phyloP scores from a whole-genome alignment of 2,329 filamentous ascomycete species.

The Neurospora crassa region DNA sequence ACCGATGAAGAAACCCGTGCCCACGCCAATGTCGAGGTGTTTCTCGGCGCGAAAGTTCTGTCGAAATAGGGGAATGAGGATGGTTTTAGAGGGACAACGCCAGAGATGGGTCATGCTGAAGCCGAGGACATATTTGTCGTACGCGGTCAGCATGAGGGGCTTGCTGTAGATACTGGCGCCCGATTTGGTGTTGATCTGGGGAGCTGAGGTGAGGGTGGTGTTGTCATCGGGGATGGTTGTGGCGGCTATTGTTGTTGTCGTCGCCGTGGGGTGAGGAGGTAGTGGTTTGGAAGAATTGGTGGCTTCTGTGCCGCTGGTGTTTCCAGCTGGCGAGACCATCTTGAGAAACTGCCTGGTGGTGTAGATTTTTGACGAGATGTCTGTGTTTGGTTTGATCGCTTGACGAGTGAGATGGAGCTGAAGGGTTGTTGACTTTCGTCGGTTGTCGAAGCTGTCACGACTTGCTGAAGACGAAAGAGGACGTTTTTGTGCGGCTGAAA shows the following conservation, averaged over 20 bases:
- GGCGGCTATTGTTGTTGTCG: not conserved
- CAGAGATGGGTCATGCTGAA: constrained; percentile 28
- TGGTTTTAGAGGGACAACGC: constrained; percentile 22
- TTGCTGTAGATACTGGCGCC: not conserved
- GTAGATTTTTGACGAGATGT: not conserved
- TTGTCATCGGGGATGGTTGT: not conserved
- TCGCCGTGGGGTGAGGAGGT: not conserved
- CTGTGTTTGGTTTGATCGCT: not conserved
- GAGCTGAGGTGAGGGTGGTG: too few species aligned
- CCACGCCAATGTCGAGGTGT: constrained; percentile 32
- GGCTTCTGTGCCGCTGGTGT: not conserved
- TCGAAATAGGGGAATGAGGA: constrained; percentile 26
- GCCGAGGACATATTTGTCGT: constrained; percentile 25
- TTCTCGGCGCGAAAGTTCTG: constrained; percentile 22
- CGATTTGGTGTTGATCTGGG: not conserved
- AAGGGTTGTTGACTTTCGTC: not conserved
- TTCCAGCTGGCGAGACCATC: not conserved
- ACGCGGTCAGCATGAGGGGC: constrained; percentile 6
- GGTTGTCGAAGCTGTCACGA: not conserved
- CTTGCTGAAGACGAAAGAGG: not conserved
- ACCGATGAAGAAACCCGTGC: constrained; percentile 25
- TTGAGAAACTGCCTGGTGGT: not conserved
- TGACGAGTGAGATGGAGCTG: not conserved
- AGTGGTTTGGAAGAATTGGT: not conserved
- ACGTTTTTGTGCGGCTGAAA: not conserved